Conservation (phyloP, 2,329 filamentous ascomycete species). For the Colletotrichum liaoningense region DNA sequence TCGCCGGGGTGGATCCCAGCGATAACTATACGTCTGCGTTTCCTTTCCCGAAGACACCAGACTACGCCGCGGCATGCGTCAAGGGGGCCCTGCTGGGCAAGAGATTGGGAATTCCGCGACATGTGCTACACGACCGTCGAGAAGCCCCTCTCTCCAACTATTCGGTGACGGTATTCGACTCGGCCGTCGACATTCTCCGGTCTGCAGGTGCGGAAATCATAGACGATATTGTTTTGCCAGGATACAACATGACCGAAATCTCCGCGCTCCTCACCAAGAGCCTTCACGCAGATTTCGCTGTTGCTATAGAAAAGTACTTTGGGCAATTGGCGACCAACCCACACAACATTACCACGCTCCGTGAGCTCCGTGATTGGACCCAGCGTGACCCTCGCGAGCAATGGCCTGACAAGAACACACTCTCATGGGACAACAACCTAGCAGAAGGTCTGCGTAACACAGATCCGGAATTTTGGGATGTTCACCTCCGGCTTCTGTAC, state of each 20-base stretch:
- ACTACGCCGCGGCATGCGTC: conserved; percentile 71
- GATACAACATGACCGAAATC: conserved; percentile 44
- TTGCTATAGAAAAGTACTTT: conserved; percentile 67
- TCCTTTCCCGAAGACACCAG: conserved; percentile 60
- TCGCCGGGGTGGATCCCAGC: conserved; percentile 68
- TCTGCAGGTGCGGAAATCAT: conserved; percentile 69
- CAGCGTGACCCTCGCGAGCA: conserved; percentile 62
- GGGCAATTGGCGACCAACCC: conserved; percentile 67
- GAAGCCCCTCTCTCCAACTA: conserved; percentile 4
- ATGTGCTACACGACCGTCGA: conserved; percentile 51
- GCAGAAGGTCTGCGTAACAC: conserved; percentile 65
- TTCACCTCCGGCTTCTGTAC: conserved; percentile 64
- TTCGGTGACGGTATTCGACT: conserved; percentile 63
- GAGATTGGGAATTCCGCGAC: conserved; percentile 73
- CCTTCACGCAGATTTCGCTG: conserved; percentile 66
- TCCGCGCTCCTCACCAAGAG: conserved; percentile 60
- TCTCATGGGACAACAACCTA: conserved; percentile 65
- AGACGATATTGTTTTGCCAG: conserved; percentile 64
- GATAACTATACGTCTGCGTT: conserved; percentile 75
- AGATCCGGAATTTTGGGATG: conserved; percentile 65
- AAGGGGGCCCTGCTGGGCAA: conserved; percentile 63
- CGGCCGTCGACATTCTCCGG: conserved; percentile 62
- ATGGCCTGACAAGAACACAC: conserved; percentile 68
- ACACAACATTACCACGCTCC: conserved; percentile 61
- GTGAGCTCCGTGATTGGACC: conserved; percentile 66